Conservation (phyloP, 2,329 filamentous ascomycete species). For the Ambrosiella beaveri region DNA sequence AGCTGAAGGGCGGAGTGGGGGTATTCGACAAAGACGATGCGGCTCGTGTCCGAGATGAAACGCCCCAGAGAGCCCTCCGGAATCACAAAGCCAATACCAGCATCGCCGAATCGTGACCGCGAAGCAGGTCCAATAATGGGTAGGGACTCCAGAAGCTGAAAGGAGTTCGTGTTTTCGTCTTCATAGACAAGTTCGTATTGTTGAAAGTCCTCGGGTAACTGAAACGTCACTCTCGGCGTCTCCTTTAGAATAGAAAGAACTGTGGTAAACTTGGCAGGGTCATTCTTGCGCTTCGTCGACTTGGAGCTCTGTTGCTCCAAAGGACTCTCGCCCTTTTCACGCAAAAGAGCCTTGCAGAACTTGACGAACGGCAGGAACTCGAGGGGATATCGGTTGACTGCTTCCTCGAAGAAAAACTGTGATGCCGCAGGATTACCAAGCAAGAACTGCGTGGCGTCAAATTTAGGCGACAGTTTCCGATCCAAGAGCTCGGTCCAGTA, state of each 20-base stretch:
- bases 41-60: constrained; percentile 62
- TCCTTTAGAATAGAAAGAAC: constrained; percentile 49
- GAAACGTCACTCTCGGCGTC: constrained; percentile 60
- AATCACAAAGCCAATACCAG: constrained; percentile 41
- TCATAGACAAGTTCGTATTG: constrained; percentile 66
- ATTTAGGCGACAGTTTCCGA: constrained; percentile 12
- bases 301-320: not conserved
- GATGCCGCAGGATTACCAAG: constrained; percentile 38
- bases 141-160: constrained; percentile 48
- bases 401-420: constrained; percentile 16
- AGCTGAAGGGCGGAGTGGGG: constrained; percentile 65
- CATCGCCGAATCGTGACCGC: constrained; percentile 15
- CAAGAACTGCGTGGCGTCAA: constrained; percentile 24
- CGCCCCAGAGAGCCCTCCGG: constrained; percentile 48
- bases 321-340: constrained; percentile 15
- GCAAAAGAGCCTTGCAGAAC: constrained; percentile 22
- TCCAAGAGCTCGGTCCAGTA: constrained; percentile 6
- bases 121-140: constrained; percentile 35
- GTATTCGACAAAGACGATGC: constrained; percentile 61
- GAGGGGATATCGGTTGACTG: constrained; percentile 19
- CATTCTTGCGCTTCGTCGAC: not conserved
- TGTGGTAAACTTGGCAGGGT: constrained; percentile 15
- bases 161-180: constrained; percentile 68
- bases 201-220: constrained; percentile 52
- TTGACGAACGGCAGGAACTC: constrained; percentile 23